Evolutionary conservation across 225 moss, liverwort and hornwort species (phyloP), one percentile per base, ranked within the genome.

Genomic region (Polytrichum commune): DNA sequence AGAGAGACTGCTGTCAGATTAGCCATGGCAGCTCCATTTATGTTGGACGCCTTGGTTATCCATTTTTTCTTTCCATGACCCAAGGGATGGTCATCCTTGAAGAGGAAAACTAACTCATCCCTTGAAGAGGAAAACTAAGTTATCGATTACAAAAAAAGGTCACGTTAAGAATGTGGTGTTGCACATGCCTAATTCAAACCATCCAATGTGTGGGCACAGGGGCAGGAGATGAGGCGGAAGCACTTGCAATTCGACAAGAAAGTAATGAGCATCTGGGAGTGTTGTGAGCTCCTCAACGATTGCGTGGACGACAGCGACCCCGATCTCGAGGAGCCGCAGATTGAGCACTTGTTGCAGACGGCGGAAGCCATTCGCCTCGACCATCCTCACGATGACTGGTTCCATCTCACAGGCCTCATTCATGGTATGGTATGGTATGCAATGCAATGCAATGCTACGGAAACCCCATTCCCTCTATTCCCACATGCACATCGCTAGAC

Each of bases 221-320:
- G 84, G 13, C 84, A 91, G 62, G 70, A 75, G 68, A 86, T 89
- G 86, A 82, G 89, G 13, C 57, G 55, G 64, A 86, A 81, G 75
- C 86, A 89, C 60, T 78, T 89, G 29, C 80, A 72, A 63, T 69
- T 91, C 24, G 72, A 86, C 84, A 89, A 91, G 63, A 78, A 77
- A 18, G 55, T 61, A 71, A 83, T 89, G 89, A 76, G 89, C 58
- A 77, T 89, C 32, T 91, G 91, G 91, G 86, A 91, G 23, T 82
- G 84, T 69, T 91, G 89, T 70, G 89, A 91, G 62, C 77, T 91
- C 29, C 88, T 91, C 35, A 91, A 89, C 75, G 80, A 89, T 57
- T 84, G 89, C 72, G 91, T 91, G 30, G 91, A 91, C 63, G 91
- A 86, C 53, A 91, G 89, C 64, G 89, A 91, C 75, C 91, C 89